phyloP scores from a whole-genome alignment of 768 basidiomycete species.

The Suillus subluteus region DNA sequence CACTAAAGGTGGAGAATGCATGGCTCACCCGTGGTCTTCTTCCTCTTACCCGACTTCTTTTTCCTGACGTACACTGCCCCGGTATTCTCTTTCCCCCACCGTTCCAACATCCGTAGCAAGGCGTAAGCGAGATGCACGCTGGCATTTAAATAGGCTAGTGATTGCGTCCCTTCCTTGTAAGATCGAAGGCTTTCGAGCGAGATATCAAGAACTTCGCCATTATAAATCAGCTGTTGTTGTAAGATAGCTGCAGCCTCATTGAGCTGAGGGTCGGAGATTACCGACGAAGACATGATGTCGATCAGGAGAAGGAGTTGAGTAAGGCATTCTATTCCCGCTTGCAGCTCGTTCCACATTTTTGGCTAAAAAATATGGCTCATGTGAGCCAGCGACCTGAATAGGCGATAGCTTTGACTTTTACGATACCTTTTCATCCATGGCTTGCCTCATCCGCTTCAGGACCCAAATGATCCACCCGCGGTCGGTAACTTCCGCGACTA shows the following conservation, averaged over 20 bases:
- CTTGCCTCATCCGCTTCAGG: constrained; percentile 82
- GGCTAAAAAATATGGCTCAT: constrained; percentile 54
- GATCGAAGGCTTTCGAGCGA: constrained; percentile 74
- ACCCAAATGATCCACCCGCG: constrained; percentile 91
- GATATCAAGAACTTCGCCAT: constrained; percentile 91
- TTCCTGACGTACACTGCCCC: constrained; percentile 75
- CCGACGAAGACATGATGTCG: constrained; percentile 73
- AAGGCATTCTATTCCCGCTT: constrained; percentile 92
- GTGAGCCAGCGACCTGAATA: constrained; percentile 18
- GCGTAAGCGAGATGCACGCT: constrained; percentile 84
- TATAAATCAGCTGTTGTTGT: constrained; percentile 92
- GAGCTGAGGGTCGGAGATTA: constrained; percentile 44
- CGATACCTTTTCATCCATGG: constrained; percentile 88
- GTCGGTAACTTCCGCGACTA: constrained; percentile 86
- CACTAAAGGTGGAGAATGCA: constrained; percentile 9
- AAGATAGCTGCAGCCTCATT: constrained; percentile 79
- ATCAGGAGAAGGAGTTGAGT: constrained; percentile 90
- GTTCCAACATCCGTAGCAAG: constrained; percentile 88
- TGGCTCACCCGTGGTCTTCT: constrained; percentile 52
- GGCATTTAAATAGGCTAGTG: constrained; percentile 82
- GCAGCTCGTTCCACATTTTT: constrained; percentile 91
- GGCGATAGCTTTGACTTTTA: constrained; percentile 7
- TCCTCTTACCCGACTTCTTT: constrained; percentile 58
- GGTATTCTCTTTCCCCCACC: constrained; percentile 74
- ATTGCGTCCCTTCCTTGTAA: constrained; percentile 83